Evolutionary conservation across 768 basidiomycete species (phyloP).

Genomic region (Cystofilobasidium bisporidii): DNA sequence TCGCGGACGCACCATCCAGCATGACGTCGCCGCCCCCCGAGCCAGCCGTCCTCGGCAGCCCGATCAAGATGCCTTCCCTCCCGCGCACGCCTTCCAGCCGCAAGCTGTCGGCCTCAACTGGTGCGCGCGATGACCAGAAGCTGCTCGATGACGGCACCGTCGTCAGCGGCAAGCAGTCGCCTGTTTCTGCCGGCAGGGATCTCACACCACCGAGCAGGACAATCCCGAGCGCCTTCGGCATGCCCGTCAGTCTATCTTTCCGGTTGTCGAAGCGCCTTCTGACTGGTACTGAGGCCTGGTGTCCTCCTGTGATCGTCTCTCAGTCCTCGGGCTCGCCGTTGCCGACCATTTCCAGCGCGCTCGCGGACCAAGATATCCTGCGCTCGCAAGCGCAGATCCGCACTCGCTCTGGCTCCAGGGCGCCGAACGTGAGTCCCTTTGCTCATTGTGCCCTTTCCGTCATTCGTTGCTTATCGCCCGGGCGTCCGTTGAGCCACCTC

Average conservation of each 20-base stretch:
- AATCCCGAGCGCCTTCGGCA: neutral
- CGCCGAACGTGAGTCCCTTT: neutral
- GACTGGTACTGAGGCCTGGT: neutral
- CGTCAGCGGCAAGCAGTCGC: slow-evolving; percentile 1
- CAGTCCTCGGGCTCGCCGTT: neutral
- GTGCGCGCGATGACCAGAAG: neutral
- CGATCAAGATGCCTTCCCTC: neutral
- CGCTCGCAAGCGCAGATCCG: neutral
- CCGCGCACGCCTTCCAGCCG: neutral
- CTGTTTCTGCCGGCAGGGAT: neutral
- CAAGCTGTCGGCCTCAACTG: slow-evolving; percentile 1
- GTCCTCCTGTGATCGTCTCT: neutral
- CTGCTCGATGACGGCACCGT: slow-evolving; percentile 1
- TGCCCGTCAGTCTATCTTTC: neutral
- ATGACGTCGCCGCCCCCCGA: too few relatives aligned
- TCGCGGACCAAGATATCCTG: neutral
- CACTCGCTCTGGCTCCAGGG: neutral
- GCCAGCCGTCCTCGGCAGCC: neutral
- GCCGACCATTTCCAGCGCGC: too few relatives aligned
- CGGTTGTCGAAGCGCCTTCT: too few relatives aligned
- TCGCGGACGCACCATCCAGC: neutral
- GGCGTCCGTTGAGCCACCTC: too few relatives aligned
- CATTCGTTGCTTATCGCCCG: neutral
- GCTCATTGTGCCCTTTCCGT: too few relatives aligned
- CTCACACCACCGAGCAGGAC: neutral